Base-by-base conservation (phyloP, 306 rosid species). In the Mimosa pudica region DNA sequence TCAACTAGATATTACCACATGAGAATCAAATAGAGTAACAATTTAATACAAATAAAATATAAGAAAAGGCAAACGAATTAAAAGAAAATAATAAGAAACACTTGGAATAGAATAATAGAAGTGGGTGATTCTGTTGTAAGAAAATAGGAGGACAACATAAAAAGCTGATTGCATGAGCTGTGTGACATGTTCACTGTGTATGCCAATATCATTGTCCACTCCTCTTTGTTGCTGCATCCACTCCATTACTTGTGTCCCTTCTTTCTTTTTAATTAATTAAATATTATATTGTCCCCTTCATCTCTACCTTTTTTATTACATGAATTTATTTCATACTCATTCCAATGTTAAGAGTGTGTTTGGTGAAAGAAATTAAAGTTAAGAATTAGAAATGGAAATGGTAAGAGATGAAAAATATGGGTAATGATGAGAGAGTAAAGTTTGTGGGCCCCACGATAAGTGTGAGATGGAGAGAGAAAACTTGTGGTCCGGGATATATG, bases 81-180 rank as follows among this genome's bases (percentile, higher is more conserved):
- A 55, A 20, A 20, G 65, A 10, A 60, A 60, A 6, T 20, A 24
- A 7, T 18, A 18, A n/a, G 0, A 17, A 17, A 54, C 0, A 55
- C 2, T 10, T 49, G 11, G 13, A 52, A 52, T 51, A 52, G 20
- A 16, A 52, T 52, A 52, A 16, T 55, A n/a, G 30, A 55, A 55
- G 61, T 55, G 61, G 61, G 30, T 55, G 30, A 55, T 17, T 4
- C 8, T 52, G 20, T 16, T 52, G 20, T 52, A 58, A 60, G 65
- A 60, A 24, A 60, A 4, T 30, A 60, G 33, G n/a, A 7, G 60
- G 52, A 84, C 86, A 84, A 60, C 54, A 63, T 82, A 57, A 77
- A 81, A 81, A 77, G 76, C 84, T 77, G 58, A 72, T 14, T 36
- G 14, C 61, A 7, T 73, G 81, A 65, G 81, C 70, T 76, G 84